phyloP scores from a whole-genome alignment of 495 filamentous ascomycete genomes.

The Xylaria venustula region DNA sequence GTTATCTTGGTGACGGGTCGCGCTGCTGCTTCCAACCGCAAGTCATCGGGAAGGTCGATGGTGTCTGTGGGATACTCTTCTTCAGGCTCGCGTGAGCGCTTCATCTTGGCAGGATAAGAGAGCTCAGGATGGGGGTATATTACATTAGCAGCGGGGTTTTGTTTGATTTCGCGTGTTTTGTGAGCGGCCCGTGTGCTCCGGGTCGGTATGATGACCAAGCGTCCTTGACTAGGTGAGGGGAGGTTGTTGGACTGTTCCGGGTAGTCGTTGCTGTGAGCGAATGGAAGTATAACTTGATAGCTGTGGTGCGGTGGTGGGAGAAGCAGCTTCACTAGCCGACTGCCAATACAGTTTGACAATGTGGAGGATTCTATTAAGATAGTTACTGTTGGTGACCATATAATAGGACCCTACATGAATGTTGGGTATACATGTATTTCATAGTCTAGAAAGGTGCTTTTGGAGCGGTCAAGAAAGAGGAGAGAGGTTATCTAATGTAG shows the following conservation, averaged over 20 bases:
- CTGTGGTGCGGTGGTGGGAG: too few species aligned
- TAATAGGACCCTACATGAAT: too few species aligned
- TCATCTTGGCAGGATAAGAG: conserved; percentile 35
- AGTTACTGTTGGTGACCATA: too few species aligned
- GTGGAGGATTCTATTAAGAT: too few species aligned
- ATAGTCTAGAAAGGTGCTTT: too few species aligned
- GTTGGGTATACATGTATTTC: too few species aligned
- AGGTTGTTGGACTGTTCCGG: neutral
- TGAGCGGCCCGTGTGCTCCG: neutral
- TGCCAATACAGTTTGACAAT: too few species aligned
- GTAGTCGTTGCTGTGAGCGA: too few species aligned
- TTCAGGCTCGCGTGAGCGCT: conserved; percentile 54
- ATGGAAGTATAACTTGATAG: too few species aligned
- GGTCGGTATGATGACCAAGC: neutral
- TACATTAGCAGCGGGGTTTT: conserved; percentile 21
- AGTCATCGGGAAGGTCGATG: neutral
- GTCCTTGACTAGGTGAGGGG: neutral
- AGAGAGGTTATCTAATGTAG: too few species aligned
- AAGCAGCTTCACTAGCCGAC: too few species aligned
- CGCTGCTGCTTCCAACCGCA: conserved; percentile 18
- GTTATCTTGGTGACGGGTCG: conserved; percentile 39
- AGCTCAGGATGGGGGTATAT: conserved; percentile 24
- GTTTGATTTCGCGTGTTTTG: neutral
- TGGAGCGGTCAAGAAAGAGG: too few species aligned
- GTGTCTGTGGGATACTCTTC: conserved; percentile 23